Conservation (phyloP, 306 rosid genomes). For the Castanopsis chinensis region DNA sequence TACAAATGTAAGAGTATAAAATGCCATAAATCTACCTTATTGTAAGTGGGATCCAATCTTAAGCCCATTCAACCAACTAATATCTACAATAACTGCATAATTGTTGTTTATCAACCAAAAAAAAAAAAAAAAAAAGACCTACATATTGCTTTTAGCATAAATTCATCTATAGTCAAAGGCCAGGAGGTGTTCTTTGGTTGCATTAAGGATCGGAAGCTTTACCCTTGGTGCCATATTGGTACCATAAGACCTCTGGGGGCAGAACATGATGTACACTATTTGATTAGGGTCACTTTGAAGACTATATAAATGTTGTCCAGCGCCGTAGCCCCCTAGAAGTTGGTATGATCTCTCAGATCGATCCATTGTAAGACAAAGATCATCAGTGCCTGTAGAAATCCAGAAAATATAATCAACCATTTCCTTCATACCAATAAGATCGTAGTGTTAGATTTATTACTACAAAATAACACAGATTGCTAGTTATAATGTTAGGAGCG, state of each 20-base stretch:
- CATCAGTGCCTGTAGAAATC: conserved; percentile 53
- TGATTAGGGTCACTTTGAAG: conserved; percentile 24
- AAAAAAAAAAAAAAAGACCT: no score
- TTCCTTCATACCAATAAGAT: not conserved
- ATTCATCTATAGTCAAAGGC: conserved; percentile 17
- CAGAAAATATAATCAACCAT: not conserved
- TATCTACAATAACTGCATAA: no score
- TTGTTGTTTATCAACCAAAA: no score
- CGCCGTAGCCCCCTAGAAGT: conserved; percentile 82
- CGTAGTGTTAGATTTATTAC: not conserved
- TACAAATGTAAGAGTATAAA: no score
- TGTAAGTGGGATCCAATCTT: no score
- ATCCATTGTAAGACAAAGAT: conserved; percentile 75
- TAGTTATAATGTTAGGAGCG: no score
- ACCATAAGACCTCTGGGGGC: conserved; percentile 40
- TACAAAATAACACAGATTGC: no score
- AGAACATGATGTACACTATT: conserved; percentile 53
- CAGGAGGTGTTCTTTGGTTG: conserved; percentile 50
- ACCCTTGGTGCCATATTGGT: conserved; percentile 49
- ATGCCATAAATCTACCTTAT: no score
- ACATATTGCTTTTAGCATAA: not conserved
- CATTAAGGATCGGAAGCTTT: conserved; percentile 79
- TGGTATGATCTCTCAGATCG: conserved; percentile 84
- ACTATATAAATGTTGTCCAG: conserved; percentile 71
- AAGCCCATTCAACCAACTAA: no score